These are phyloP conservation scores for Cyclanthera cordifolia DNA, from an alignment of 306 rosid genomes.

Conservation along the genomic window DNA sequence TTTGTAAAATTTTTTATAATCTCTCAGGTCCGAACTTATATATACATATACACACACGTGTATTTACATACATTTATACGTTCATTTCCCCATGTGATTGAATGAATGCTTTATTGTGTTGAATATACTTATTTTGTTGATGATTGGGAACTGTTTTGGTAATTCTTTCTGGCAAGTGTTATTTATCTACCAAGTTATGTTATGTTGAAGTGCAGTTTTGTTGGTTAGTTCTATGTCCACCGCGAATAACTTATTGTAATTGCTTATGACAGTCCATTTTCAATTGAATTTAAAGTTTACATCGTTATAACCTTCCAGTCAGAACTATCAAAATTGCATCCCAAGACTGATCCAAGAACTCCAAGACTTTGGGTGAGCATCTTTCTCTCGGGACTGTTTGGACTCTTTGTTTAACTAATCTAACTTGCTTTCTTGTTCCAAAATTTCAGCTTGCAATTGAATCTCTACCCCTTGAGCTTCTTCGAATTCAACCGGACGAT, in stretches of 20 bases:
- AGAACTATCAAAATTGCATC: conserved; percentile 53
- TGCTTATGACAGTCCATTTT: conserved; percentile 67
- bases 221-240: not conserved
- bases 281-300: conserved; percentile 70
- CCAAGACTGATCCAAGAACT: conserved; percentile 61
- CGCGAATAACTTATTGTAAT: not conserved
- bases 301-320: conserved; percentile 64
- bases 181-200: no score
- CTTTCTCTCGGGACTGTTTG: conserved; percentile 3
- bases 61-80: no score
- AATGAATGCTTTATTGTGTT: not conserved
- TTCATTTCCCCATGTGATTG: not conserved
- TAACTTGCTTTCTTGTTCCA: not conserved
- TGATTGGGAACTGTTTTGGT: not conserved
- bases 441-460: conserved; percentile 66
- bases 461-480: conserved; percentile 72
- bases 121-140: not conserved
- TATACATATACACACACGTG: no score
- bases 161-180: no score
- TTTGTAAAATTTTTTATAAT: no score
- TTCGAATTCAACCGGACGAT: conserved; percentile 38
- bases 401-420: conserved; percentile 6
- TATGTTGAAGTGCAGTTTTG: not conserved
- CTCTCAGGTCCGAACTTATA: no score
- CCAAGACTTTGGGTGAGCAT: conserved; percentile 79